Base-by-base conservation (phyloP, 441 rosid genomes). In the Dalechampia spathulata region DNA sequence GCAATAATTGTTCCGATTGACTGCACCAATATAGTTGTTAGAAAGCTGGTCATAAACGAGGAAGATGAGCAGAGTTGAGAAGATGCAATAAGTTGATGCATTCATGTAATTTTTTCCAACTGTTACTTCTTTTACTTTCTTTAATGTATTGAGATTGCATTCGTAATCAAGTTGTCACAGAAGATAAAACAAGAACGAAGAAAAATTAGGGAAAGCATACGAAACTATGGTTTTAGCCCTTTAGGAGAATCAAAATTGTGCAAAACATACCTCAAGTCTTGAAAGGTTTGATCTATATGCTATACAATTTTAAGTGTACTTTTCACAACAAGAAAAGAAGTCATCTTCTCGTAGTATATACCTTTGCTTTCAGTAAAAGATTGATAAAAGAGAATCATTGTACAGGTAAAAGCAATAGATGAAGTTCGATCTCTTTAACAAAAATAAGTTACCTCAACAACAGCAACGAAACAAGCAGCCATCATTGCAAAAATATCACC, bases 1-100 rank as follows among this genome's bases (percentile, higher is more conserved):
- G 89, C 88, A 11, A 90, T 77, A 47, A 78, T 71, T 2, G 93
- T 64, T 55, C 91, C 95, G 0, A 82, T 86, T 32, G 93, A 79
- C 97, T 90, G 82, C 67, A 39, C 65, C 56, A 20, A 39, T n/a
- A 30, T 30, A 20, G 19, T 30, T 23, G n/a, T 20, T 23, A 9
- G 23, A 49, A 12, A 10, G n/a, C 0, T 17, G 22, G 27, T 32
- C 41, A 27, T 39, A 28, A n/a, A 6, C 5, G 25, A 23, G 7
- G 15, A 22, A 54, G 26, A 28, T 41, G 49, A 23, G 19, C 19
- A 47, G 52, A 4, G 5, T 20, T 45, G 14, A 16, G 17, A 38
- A 4, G 23, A 46, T 13, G 41, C 4, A 15, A 22, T 2, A 45
- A 44, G 9, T 27, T 5, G 39, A 54, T 28, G 19, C 17, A 52